Evolutionary conservation across 2,329 filamentous ascomycete species (phyloP), one percentile per base, ranked within the genome.

Genomic region (Pseudogymnoascus sp.): DNA sequence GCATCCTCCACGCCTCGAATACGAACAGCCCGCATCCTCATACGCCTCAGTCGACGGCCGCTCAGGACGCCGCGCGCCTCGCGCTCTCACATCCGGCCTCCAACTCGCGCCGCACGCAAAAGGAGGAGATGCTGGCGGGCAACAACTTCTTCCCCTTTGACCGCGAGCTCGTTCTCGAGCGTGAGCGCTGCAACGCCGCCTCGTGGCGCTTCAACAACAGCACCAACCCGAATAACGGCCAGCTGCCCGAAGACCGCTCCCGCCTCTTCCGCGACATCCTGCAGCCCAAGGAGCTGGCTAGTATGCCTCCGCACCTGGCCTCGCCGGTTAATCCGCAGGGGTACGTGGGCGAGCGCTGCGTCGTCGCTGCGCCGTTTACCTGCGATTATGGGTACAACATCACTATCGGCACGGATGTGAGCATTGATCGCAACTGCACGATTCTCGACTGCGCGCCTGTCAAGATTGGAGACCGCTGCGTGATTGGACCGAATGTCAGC

Each of bases 361-460:
- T 87, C 42, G 88, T 99, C 27, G 91, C 96, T 70, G 86, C 89
- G 2, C 93, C 93, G 0, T 97, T 99, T 73, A 87, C 82, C 55
- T 97, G 93, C 72, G 92, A 97, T 70, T 97, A 97, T 70, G 94
- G 94, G 0, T 97, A 96, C 77, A 97, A 99, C 73, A 88, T 97
- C 69, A 83, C 83, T 58, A 89, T 99, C 67, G 92, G 90, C 10
- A 87, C 92, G 68, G 87, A 94, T 66, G 90, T 95, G 2, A 83
- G 87, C 61, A 89, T 99, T 67, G 90, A 88, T 15, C 83, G 89
- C 61, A 89, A 90, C 69, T 97, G 92, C 74, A 87, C 86, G 27
- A 87, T 97, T 70, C 85, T 92, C 62, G 94, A 99, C 72, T 87
- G 92, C n/a, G 89, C 87, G 72, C 82, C 87, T 65, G 88, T 97